Conservation (phyloP, 768 basidiomycete genomes). For the Xanthoconium purpureum region DNA sequence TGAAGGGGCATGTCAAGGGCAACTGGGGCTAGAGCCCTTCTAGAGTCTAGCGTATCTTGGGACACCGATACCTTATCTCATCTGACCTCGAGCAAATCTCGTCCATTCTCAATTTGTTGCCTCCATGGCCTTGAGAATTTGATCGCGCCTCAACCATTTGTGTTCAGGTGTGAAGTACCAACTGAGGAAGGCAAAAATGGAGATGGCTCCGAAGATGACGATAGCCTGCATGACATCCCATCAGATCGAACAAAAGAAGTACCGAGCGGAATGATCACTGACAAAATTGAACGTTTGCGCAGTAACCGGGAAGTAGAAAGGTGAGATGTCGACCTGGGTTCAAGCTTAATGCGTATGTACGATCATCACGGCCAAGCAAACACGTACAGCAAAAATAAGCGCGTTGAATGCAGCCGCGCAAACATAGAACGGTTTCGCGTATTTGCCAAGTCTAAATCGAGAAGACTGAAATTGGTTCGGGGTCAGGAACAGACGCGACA, state of each 20-base stretch:
- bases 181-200: constrained; percentile 69
- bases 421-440: constrained; percentile 65
- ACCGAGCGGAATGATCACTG: constrained; percentile 29
- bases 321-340: constrained; percentile 73
- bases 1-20: constrained; percentile 76
- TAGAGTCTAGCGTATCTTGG: constrained; percentile 34
- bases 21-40: constrained; percentile 58
- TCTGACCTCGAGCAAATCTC: neutral
- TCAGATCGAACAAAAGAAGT: constrained; percentile 7
- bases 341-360: constrained; percentile 2
- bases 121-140: constrained; percentile 50
- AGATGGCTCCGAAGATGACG: constrained; percentile 77
- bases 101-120: constrained; percentile 8
- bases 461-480: constrained; percentile 71
- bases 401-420: constrained; percentile 69
- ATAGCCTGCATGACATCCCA: constrained; percentile 47
- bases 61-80: neutral
- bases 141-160: constrained; percentile 73
- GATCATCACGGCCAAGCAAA: neutral
- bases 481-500: constrained; percentile 75
- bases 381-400: constrained; percentile 68
- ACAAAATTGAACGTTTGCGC: constrained; percentile 83
- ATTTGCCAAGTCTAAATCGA: constrained; percentile 67
- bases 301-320: constrained; percentile 82
- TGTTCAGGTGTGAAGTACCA: constrained; percentile 81